These are phyloP conservation scores for Trichophyton simii DNA, from an alignment of 2,329 filamentous ascomycete genomes.

Conservation along the genomic window DNA sequence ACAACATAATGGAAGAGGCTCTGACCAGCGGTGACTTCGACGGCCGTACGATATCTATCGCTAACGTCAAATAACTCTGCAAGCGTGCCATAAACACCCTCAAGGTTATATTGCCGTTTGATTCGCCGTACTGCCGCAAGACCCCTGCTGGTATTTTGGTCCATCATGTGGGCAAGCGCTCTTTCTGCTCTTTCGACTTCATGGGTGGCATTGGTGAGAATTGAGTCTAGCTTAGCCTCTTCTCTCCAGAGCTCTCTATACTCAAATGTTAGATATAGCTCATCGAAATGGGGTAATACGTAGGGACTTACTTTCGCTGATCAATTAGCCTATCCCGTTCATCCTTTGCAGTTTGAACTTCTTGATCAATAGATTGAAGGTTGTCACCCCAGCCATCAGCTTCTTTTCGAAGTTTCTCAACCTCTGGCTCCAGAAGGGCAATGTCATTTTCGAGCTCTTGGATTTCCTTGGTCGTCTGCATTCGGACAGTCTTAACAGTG, in stretches of 20 bases:
- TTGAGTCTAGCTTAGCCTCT: constrained; percentile 71
- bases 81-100: constrained; percentile 81
- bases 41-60: constrained; percentile 73
- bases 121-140: constrained; percentile 76
- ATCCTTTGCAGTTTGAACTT: constrained; percentile 66
- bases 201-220: constrained; percentile 60
- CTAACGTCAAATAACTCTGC: constrained; percentile 83
- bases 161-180: constrained; percentile 71
- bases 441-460: constrained; percentile 59
- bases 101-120: constrained; percentile 64
- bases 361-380: constrained; percentile 57
- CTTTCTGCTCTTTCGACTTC: constrained; percentile 69
- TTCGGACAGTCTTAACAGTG: constrained; percentile 68
- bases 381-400: constrained; percentile 70
- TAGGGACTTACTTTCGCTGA: constrained; percentile 52
- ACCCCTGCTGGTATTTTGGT: constrained; percentile 73
- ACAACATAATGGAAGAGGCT: constrained; percentile 95
- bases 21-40: constrained; percentile 83
- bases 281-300: neutral
- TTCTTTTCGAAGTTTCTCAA: constrained; percentile 54
- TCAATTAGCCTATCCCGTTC: constrained; percentile 67
- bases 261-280: constrained; percentile 8
- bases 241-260: constrained; percentile 62
- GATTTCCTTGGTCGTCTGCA: constrained; percentile 77
- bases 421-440: constrained; percentile 56